Percentiles rank a stretch among this genome's conserved stretches.
Evolutionary conservation across 164 flowering plant genomes (phyloP).

Genomic region (Vitis rotundifolia): DNA sequence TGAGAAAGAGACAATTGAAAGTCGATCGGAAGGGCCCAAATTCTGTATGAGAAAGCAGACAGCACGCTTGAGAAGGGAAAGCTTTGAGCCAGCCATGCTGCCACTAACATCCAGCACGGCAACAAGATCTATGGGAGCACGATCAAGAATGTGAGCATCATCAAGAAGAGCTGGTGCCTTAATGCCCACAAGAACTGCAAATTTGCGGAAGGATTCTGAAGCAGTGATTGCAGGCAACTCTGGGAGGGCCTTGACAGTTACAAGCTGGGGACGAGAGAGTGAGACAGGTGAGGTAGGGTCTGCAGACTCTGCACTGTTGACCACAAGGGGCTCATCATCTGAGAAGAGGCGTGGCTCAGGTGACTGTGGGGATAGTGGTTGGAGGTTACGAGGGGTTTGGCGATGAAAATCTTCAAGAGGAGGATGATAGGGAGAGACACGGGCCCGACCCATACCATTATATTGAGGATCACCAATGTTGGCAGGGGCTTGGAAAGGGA

Average conservation of each 20-base stretch:
- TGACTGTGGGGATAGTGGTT: neutral
- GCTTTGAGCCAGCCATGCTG: conserved; percentile 48
- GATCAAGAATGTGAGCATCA: conserved; percentile 1
- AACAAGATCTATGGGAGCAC: conserved; percentile 47
- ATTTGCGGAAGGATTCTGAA: conserved; percentile 9
- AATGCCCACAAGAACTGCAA: conserved; percentile 28
- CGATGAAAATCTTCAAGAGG: neutral
- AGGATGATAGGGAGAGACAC: conserved; percentile 7
- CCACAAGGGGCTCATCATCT: conserved; percentile 34
- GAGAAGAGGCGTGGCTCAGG: conserved; percentile 24
- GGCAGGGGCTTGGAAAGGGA: conserved; percentile 27
- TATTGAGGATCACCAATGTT: conserved; percentile 2
- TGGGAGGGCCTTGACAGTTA: conserved; percentile 17
- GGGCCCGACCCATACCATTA: conserved; percentile 1
- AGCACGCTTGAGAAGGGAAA: conserved; percentile 40
- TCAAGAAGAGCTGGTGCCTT: conserved; percentile 21
- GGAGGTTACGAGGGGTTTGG: neutral
- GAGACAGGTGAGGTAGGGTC: neutral
- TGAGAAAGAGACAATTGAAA: conserved; percentile 39
- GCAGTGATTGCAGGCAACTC: conserved; percentile 26
- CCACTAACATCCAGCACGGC: conserved; percentile 51
- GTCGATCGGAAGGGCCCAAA: conserved; percentile 38
- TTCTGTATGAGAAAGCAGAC: conserved; percentile 30
- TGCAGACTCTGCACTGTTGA: neutral
- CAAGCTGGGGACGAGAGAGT: neutral